These are phyloP conservation scores for Lathyrus aphaca DNA, from an alignment of 306 rosid species.

Conservation along the genomic window DNA sequence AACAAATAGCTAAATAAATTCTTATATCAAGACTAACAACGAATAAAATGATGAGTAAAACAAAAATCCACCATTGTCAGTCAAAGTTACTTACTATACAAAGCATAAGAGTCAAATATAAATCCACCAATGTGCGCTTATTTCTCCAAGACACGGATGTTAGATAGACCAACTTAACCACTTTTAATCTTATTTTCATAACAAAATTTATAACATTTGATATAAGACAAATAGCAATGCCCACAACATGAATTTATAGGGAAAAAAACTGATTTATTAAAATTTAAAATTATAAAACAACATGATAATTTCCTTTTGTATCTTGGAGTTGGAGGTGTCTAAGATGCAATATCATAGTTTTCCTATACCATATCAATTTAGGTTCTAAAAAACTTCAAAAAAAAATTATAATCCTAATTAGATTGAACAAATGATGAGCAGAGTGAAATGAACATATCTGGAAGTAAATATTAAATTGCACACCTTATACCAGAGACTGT, in stretches of 20 bases:
- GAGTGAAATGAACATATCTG: not conserved
- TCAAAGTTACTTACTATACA: constrained; percentile 11
- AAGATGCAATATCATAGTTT: not conserved
- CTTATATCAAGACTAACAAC: constrained; percentile 1
- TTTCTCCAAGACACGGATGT: constrained; percentile 19
- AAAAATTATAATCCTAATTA: constrained; percentile 18
- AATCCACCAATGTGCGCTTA: not conserved
- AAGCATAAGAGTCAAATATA: constrained; percentile 12
- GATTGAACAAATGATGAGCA: constrained; percentile 3
- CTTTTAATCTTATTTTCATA: constrained; percentile 18
- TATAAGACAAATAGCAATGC: constrained; percentile 5
- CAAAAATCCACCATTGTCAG: constrained; percentile 24
- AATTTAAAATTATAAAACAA: constrained; percentile 30
- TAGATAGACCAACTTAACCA: constrained; percentile 22
- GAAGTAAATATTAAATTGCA: constrained; percentile 33
- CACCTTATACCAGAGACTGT: constrained; percentile 98
- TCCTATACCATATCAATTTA: constrained; percentile 1
- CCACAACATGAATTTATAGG: constrained; percentile 6
- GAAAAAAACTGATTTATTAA: not conserved
- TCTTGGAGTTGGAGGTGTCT: constrained; percentile 5
- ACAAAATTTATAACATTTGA: constrained; percentile 4
- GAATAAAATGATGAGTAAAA: constrained; percentile 17
- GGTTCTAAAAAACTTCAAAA: constrained; percentile 4
- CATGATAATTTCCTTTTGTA: constrained; percentile 4
- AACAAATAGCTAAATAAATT: not conserved